These are phyloP conservation scores for Pseudopithomyces maydicus DNA, from an alignment of 2,329 filamentous ascomycete species.

Conservation along the genomic window DNA sequence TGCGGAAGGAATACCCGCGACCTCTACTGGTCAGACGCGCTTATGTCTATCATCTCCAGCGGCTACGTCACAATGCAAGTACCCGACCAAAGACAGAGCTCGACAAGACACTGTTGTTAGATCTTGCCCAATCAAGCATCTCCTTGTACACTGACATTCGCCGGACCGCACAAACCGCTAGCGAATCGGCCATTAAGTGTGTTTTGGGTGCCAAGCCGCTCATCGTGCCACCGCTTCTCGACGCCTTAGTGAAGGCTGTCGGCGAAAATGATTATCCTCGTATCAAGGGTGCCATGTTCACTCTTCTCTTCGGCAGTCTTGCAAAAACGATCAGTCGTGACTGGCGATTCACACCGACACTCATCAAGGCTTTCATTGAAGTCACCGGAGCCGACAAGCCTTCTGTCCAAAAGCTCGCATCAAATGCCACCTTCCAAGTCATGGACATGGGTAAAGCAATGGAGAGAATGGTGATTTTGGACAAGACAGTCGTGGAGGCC, in stretches of 20 bases:
- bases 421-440: slow-evolving; percentile 79
- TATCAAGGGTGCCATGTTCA: slow-evolving; percentile 94
- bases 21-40: slow-evolving; percentile 91
- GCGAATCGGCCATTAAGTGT: slow-evolving; percentile 90
- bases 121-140: slow-evolving; percentile 86
- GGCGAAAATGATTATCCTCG: slow-evolving; percentile 81
- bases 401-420: slow-evolving; percentile 88
- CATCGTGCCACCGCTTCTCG: slow-evolving; percentile 85
- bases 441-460: slow-evolving; percentile 90
- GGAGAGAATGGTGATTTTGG: slow-evolving; percentile 82
- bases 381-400: slow-evolving; percentile 90
- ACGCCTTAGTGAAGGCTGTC: slow-evolving; percentile 77
- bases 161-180: slow-evolving; percentile 87
- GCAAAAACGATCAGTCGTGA: slow-evolving; percentile 86
- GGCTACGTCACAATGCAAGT: slow-evolving; percentile 91
- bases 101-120: slow-evolving; percentile 81
- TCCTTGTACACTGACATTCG: slow-evolving; percentile 95
- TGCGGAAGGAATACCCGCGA: slow-evolving; percentile 90
- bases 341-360: slow-evolving; percentile 91
- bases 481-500: slow-evolving; percentile 70
- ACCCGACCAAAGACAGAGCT: slow-evolving; percentile 88
- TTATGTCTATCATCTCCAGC: slow-evolving; percentile 91
- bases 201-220: slow-evolving; percentile 86
- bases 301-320: slow-evolving; percentile 84
- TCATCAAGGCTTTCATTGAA: slow-evolving; percentile 88